Conservation (phyloP, 345 rosid genomes). For the Citrus maxima region DNA sequence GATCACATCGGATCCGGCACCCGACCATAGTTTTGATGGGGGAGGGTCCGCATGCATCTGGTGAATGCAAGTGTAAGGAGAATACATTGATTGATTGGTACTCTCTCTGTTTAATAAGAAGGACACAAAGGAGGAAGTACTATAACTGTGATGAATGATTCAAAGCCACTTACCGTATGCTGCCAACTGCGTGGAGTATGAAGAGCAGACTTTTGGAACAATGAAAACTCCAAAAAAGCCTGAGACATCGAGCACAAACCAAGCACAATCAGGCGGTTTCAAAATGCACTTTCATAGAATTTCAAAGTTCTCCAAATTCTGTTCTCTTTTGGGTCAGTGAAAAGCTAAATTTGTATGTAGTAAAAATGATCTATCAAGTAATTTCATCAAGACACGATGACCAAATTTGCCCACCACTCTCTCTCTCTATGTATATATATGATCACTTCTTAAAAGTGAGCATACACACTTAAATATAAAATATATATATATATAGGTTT, state of each 20-base stretch:
- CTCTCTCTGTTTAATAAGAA: background rate
- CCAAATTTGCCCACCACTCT: no score
- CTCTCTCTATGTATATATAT: no score
- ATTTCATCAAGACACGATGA: background rate
- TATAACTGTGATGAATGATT: background rate
- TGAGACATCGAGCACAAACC: slow-evolving; percentile 24
- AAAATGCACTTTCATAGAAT: background rate
- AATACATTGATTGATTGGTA: background rate
- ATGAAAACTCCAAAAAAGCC: slow-evolving; percentile 83
- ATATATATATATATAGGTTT: no score
- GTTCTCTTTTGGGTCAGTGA: background rate
- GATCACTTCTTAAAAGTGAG: no score
- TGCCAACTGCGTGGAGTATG: slow-evolving; percentile 56
- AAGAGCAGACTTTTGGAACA: slow-evolving; percentile 70
- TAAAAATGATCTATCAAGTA: background rate
- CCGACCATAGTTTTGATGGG: background rate
- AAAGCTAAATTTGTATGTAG: background rate
- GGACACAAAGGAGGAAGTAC: background rate
- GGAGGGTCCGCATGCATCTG: background rate
- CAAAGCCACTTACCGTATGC: slow-evolving; percentile 50
- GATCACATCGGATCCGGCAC: background rate
- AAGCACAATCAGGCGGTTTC: background rate
- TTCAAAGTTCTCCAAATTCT: background rate
- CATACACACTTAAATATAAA: no score
- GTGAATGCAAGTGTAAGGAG: background rate